Conservation (phyloP, 148 eudicot genomes). For the Chenopodium quinoa region DNA sequence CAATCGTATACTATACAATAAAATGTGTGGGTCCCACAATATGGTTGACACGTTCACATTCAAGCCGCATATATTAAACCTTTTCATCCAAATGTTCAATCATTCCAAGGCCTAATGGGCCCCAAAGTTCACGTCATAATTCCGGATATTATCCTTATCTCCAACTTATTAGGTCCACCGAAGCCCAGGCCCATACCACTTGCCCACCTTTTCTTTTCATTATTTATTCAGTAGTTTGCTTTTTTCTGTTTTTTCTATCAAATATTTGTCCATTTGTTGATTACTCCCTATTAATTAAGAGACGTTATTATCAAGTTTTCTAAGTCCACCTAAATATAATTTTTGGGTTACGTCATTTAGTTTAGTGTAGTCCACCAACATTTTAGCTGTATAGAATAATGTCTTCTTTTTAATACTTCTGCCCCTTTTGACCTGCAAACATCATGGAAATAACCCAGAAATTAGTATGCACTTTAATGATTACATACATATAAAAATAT, state of each 20-base stretch:
- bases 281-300: background rate
- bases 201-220: background rate
- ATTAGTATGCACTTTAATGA: background rate
- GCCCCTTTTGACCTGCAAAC: slow-evolving; percentile 22
- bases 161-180: slow-evolving; percentile 19
- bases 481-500: background rate
- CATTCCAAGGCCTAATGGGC: background rate
- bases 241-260: background rate
- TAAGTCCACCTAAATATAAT: background rate
- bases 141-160: slow-evolving; percentile 21
- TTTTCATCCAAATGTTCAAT: background rate
- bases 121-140: background rate
- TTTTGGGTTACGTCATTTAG: background rate
- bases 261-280: background rate
- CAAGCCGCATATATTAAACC: background rate
- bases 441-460: background rate
- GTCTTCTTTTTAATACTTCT: slow-evolving; percentile 3
- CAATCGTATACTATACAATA: background rate
- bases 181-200: slow-evolving; percentile 18
- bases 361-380: slow-evolving; percentile 14
- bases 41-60: slow-evolving; percentile 7
- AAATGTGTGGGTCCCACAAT: background rate
- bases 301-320: background rate
- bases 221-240: background rate
- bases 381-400: background rate